A percentile compares a stretch with the other conserved stretches of the same genome.
Evolutionary conservation across 2,329 filamentous ascomycete species (phyloP).

Genomic region (Penicillium thymicola): DNA sequence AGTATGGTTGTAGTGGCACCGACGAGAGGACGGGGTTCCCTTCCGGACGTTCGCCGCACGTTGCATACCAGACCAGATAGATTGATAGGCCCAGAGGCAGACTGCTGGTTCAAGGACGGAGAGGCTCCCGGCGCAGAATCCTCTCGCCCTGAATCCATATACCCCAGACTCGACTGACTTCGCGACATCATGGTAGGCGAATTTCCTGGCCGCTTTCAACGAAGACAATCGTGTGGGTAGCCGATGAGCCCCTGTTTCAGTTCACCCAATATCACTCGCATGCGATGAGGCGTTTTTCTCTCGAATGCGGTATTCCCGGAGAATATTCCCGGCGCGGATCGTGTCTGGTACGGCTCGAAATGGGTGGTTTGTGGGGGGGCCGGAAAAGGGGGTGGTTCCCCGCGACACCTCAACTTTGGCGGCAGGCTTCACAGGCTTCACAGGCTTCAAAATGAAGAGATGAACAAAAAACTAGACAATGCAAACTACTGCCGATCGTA

Average conservation of each 20-base stretch:
- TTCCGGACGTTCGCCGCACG: conserved; percentile 78
- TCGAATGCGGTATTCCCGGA: background rate
- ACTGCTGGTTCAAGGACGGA: conserved; percentile 28
- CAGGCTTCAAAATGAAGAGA: background rate
- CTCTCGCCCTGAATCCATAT: conserved; percentile 32
- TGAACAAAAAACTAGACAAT: background rate
- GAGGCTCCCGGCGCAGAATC: conserved; percentile 31
- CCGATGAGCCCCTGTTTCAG: conserved; percentile 1
- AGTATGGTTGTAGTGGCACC: conserved; percentile 93
- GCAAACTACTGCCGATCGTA: background rate
- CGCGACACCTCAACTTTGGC: conserved; percentile 3
- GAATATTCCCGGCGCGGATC: conserved; percentile 1
- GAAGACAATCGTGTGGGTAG: background rate
- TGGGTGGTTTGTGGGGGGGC: background rate
- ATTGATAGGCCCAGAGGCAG: conserved; percentile 52
- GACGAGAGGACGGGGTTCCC: conserved; percentile 85
- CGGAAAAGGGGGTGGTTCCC: conserved; percentile 11
- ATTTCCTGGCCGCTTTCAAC: conserved; percentile 8
- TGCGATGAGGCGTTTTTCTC: background rate
- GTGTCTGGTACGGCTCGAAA: background rate
- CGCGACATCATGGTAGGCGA: conserved; percentile 34
- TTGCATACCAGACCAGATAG: conserved; percentile 67
- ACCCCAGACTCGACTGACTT: conserved; percentile 41
- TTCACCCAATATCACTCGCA: background rate
- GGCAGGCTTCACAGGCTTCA: too few relatives aligned